Evolutionary conservation across 1,284 basidiomycete genomes (phyloP).

Genomic region (Thecaphora frezii): DNA sequence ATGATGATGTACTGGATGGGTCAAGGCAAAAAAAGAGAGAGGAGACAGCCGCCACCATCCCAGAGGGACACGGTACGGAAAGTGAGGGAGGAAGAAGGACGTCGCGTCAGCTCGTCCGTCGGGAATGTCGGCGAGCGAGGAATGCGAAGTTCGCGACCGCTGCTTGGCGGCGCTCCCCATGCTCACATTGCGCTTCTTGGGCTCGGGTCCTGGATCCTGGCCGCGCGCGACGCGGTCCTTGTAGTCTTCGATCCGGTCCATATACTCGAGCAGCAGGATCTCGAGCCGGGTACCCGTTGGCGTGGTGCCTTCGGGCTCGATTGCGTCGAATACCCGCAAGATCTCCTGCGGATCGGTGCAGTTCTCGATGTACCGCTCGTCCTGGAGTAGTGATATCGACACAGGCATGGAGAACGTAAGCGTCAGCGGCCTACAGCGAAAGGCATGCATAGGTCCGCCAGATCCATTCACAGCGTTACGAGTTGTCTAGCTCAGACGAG

Average conservation of each 20-base stretch:
- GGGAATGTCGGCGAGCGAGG: too few relatives aligned
- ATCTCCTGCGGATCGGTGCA: conserved; percentile 16
- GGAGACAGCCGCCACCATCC: too few relatives aligned
- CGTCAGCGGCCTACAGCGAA: too few relatives aligned
- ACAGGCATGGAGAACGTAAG: not conserved
- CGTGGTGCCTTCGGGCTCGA: conserved; percentile 35
- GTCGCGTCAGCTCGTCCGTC: too few relatives aligned
- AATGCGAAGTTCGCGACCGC: too few relatives aligned
- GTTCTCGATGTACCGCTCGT: conserved; percentile 8
- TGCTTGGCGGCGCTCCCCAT: not conserved
- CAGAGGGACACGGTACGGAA: too few relatives aligned
- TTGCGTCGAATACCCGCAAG: conserved; percentile 20
- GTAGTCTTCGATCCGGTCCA: conserved; percentile 25
- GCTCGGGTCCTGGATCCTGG: not conserved
- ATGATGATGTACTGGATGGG: conserved; percentile 12
- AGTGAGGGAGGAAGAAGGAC: too few relatives aligned
- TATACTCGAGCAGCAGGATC: conserved; percentile 31
- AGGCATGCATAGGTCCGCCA: too few relatives aligned
- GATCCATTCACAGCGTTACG: too few relatives aligned
- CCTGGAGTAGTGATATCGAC: not conserved
- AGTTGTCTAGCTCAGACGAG: not conserved
- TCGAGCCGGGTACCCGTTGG: conserved; percentile 40
- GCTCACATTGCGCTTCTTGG: conserved; percentile 20
- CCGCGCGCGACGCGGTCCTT: conserved; percentile 8
- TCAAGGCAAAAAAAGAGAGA: too few relatives aligned